phyloP scores from a whole-genome alignment of 495 filamentous ascomycete genomes.

The Elaphomyces granulatus region DNA sequence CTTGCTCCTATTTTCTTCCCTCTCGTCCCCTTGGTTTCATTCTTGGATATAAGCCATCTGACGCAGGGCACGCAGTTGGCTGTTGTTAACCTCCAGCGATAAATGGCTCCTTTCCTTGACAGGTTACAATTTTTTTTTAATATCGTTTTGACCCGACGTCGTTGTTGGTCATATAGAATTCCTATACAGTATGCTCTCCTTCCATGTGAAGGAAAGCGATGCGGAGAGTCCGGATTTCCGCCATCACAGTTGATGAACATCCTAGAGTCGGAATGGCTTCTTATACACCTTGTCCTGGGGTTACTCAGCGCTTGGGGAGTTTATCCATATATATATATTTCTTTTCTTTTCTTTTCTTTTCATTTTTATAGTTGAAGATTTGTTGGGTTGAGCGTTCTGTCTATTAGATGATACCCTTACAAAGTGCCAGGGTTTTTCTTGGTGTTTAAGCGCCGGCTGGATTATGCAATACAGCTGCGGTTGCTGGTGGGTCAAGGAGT shows the following conservation, averaged over 20 bases:
- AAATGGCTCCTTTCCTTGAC: too few relatives aligned
- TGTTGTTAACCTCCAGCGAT: constrained; percentile 32
- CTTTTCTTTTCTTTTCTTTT: background rate
- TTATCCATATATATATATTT: background rate
- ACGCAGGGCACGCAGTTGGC: constrained; percentile 19
- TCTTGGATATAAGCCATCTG: too few relatives aligned
- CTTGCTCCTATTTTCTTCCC: background rate
- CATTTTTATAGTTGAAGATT: too few relatives aligned
- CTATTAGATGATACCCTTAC: background rate
- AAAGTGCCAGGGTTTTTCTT: background rate
- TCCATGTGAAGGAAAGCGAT: too few relatives aligned
- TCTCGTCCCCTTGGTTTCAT: background rate
- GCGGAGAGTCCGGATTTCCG: too few relatives aligned
- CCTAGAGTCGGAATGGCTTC: too few relatives aligned
- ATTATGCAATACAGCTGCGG: background rate
- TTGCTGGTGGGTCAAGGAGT: background rate
- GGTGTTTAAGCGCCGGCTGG: background rate
- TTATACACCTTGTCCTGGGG: background rate
- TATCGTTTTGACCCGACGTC: too few relatives aligned
- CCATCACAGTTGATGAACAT: too few relatives aligned
- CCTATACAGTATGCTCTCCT: too few relatives aligned
- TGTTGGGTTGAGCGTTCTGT: background rate
- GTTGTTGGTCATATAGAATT: too few relatives aligned
- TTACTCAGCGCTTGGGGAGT: background rate
- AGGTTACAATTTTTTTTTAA: too few relatives aligned